Evolutionary conservation across 306 rosid genomes (phyloP), one percentile per base, ranked within the genome.

Genomic region (Cotoneaster glaucophyllus): DNA sequence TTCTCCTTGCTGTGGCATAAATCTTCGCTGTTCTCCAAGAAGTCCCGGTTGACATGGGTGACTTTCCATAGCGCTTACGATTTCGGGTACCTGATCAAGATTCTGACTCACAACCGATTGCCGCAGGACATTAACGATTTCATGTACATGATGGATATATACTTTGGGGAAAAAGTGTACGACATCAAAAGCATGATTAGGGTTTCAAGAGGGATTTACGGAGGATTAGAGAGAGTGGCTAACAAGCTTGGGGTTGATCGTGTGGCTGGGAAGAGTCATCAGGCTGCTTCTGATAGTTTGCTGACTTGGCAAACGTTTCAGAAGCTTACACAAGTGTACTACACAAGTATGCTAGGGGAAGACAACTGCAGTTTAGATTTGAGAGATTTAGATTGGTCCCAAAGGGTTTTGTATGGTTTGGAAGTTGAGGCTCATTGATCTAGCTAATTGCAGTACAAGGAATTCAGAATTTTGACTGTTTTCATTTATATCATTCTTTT

Each of bases 241-340:
- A 12, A 41, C 8, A 37, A 15, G 9, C 57, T 73, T 13, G 21
- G 37, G 56, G 29, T 73, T 41, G 18, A 32, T 24, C 67, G 77
- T 22, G 54, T 4, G 34, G 54, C 17, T 1, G 76, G 54, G 18
- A 57, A 72, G 76, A 72, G 67, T 37, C 76, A 72, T 32, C 76
- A 57, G 54, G 76, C 76, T 18, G 67, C 54, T 19, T 72, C 67
- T 37, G 76, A 72, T 72, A 56, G 76, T 57, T 66, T 72, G 2
- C n/a, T 57, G 76, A 72, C 76, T 37, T 37, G 24, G 29, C 67
- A 14, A 4, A 72, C 52, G 10, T 72, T n/a, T 39, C 1, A 15
- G 18, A 57, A 22, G 67, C 76, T 53, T 14, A 8, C 19, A 11
- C 25, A 31, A 8, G 44, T 61, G 66, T 28, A 61, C 15, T 2